phyloP scores from a whole-genome alignment of 257 asterid genomes.

The Lantana camara region DNA sequence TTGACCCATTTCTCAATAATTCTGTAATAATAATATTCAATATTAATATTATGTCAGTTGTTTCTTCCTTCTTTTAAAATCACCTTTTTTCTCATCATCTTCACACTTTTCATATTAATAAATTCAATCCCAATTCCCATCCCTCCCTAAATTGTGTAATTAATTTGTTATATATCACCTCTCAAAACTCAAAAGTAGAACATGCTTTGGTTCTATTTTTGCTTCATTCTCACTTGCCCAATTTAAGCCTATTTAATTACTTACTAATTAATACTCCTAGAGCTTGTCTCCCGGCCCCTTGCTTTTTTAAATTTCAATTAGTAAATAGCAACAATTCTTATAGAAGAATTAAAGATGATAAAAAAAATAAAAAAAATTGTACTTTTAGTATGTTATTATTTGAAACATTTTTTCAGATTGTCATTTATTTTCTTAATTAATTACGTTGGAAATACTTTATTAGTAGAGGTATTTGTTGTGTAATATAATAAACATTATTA shows the following conservation, averaged over 20 bases:
- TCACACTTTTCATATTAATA: not conserved
- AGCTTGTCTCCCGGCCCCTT: not conserved
- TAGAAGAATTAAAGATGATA: too few species aligned
- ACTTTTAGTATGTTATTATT: too few species aligned
- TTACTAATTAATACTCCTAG: not conserved
- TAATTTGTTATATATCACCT: not conserved
- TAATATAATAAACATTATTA: too few species aligned
- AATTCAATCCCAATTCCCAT: not conserved
- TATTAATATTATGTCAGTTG: not conserved
- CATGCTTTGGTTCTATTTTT: not conserved
- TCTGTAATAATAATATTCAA: conserved; percentile 13
- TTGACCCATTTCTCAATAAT: conserved; percentile 31
- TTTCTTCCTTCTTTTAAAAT: not conserved
- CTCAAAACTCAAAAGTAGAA: not conserved
- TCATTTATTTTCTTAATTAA: too few species aligned
- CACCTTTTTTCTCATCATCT: conserved; percentile 5
- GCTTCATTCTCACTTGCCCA: not conserved
- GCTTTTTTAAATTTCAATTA: too few species aligned
- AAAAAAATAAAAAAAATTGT: too few species aligned
- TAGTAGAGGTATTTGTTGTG: too few species aligned
- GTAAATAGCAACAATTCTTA: too few species aligned
- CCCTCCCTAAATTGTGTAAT: conserved; percentile 8
- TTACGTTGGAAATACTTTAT: too few species aligned
- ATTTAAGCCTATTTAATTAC: not conserved
- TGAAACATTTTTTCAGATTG: too few species aligned